phyloP scores from a whole-genome alignment of 202 grass and related monocot genomes.

The Schoenoplectus triqueter region DNA sequence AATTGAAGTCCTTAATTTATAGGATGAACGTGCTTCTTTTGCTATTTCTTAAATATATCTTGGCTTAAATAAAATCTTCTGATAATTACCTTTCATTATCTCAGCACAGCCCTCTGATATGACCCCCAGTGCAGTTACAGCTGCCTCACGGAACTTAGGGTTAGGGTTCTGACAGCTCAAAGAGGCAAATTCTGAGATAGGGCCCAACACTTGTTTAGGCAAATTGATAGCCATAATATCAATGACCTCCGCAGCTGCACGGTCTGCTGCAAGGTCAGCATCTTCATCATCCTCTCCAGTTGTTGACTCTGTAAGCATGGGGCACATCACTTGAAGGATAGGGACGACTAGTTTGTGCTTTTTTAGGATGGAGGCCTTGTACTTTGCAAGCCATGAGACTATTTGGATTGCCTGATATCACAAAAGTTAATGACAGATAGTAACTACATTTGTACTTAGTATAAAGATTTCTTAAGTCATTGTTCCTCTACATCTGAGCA shows the following conservation, averaged over 20 bases:
- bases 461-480: neutral
- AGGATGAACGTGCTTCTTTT: neutral
- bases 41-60: neutral
- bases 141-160: conserved; percentile 91
- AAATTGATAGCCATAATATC: conserved; percentile 98
- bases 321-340: conserved; percentile 97
- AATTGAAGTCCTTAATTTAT: neutral
- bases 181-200: conserved; percentile 85
- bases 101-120: conserved; percentile 93
- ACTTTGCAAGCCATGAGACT: conserved; percentile 99
- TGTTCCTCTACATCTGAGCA: neutral
- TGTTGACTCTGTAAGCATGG: conserved; percentile 88
- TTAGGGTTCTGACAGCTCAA: conserved; percentile 67
- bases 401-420: conserved; percentile 90
- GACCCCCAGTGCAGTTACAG: conserved; percentile 87
- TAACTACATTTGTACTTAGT: neutral
- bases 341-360: conserved; percentile 88
- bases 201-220: conserved; percentile 80
- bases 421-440: conserved; percentile 6
- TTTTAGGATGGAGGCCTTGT: conserved; percentile 87
- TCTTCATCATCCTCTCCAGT: conserved; percentile 64
- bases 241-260: conserved; percentile 98
- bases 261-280: conserved; percentile 89
- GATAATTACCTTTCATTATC: conserved; percentile 63
- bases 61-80: neutral